Evolutionary conservation across 2,329 filamentous ascomycete genomes (phyloP).

Genomic region (Chaetomium olivaceum): DNA sequence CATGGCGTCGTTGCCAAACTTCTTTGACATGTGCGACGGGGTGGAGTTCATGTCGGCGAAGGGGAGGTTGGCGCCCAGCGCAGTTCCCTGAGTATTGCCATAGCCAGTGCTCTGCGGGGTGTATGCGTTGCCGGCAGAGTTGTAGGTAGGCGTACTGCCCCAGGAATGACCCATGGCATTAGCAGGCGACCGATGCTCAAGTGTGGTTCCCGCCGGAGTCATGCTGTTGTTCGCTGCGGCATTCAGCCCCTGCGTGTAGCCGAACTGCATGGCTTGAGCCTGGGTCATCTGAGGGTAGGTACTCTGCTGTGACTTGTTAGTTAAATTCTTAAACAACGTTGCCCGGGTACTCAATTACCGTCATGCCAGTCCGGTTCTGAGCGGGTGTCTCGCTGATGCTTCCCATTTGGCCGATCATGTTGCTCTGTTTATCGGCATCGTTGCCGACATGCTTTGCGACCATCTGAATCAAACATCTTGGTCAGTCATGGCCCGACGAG

Average conservation of each 20-base stretch:
- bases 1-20: background rate
- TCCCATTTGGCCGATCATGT: background rate
- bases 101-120: constrained; percentile 9
- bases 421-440: background rate
- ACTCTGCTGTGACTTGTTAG: constrained; percentile 7
- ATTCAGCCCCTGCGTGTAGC: background rate
- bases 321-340: background rate
- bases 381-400: background rate
- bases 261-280: background rate
- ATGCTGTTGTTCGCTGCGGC: background rate
- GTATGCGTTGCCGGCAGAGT: background rate
- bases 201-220: constrained; percentile 1
- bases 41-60: constrained; percentile 1
- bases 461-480: background rate
- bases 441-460: background rate
- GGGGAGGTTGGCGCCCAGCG: background rate
- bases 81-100: background rate
- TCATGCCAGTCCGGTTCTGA: background rate
- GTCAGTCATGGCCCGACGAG: background rate
- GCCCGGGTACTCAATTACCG: background rate
- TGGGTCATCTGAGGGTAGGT: background rate
- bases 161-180: constrained; percentile 1
- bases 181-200: background rate
- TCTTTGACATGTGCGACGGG: constrained; percentile 16
- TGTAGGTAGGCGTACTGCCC: constrained; percentile 1